Conservation (phyloP, 73 alveolate genomes). For the Paramecium biaurelia region DNA sequence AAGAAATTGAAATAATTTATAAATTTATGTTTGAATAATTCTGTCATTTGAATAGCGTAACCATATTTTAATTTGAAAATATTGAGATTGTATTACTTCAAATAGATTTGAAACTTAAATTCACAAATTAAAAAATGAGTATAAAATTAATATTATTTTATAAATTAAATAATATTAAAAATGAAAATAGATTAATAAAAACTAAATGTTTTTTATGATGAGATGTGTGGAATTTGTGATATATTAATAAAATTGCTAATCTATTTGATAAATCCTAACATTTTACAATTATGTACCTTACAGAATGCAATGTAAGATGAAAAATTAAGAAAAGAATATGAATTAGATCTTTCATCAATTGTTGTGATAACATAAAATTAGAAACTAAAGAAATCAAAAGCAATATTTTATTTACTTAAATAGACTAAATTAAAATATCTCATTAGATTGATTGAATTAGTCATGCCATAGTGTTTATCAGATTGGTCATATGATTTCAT, state of each 20-base stretch:
- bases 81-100: too few relatives aligned
- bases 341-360: slow-evolving; percentile 7
- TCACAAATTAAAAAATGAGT: too few relatives aligned
- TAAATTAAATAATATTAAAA: background rate
- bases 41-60: too few relatives aligned
- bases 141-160: too few relatives aligned
- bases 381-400: background rate
- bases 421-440: background rate
- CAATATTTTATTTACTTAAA: background rate
- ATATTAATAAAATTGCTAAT: background rate
- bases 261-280: background rate
- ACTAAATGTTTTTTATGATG: slow-evolving; percentile 42
- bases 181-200: background rate
- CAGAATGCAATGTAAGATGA: background rate
- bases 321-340: background rate
- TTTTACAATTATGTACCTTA: background rate
- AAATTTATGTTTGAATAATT: too few relatives aligned
- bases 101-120: too few relatives aligned
- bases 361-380: background rate
- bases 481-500: background rate
- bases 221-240: slow-evolving; percentile 33
- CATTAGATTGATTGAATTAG: background rate
- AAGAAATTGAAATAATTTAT: too few relatives aligned
- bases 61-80: too few relatives aligned
- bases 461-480: background rate